Evolutionary conservation across 768 basidiomycete genomes (phyloP).

Genomic region (Mycena latifolia): DNA sequence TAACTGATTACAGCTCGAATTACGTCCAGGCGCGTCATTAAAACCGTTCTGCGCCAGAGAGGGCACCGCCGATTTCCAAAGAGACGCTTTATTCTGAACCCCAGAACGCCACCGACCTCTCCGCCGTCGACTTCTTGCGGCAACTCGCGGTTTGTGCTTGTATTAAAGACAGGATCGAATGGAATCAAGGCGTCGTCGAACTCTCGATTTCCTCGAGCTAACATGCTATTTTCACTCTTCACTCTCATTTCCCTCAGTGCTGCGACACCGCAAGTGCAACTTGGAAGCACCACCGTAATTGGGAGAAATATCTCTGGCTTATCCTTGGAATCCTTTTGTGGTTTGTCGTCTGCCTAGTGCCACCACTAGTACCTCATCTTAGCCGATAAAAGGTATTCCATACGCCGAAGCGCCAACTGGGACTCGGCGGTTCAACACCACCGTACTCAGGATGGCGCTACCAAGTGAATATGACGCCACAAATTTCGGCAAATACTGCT

Average conservation of each 20-base stretch:
- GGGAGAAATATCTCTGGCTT: constrained; percentile 48
- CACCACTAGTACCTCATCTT: background rate
- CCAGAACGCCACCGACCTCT: constrained; percentile 13
- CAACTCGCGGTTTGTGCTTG: background rate
- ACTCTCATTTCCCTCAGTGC: background rate
- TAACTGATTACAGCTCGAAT: background rate
- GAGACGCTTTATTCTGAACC: background rate
- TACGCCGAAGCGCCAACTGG: constrained; percentile 68
- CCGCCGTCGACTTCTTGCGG: constrained; percentile 2
- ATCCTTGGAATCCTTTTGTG: constrained; percentile 58
- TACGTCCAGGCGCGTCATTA: background rate
- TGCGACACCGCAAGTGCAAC: constrained; percentile 39
- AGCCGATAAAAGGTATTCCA: constrained; percentile 55
- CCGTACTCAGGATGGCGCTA: constrained; percentile 57
- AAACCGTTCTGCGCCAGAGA: background rate
- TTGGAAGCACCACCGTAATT: constrained; percentile 53
- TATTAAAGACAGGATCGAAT: background rate
- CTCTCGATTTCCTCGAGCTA: background rate
- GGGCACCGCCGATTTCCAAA: background rate
- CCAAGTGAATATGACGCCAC: constrained; percentile 56
- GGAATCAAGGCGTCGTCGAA: background rate
- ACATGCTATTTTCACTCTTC: background rate
- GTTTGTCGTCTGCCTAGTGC: constrained; percentile 37
- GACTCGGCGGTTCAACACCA: constrained; percentile 56
- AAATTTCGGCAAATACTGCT: constrained; percentile 60